Percentiles rank a stretch among this genome's conserved stretches.
Conservation (phyloP, 1,139 yeast species). For the Pneumocystis jirovecii region DNA sequence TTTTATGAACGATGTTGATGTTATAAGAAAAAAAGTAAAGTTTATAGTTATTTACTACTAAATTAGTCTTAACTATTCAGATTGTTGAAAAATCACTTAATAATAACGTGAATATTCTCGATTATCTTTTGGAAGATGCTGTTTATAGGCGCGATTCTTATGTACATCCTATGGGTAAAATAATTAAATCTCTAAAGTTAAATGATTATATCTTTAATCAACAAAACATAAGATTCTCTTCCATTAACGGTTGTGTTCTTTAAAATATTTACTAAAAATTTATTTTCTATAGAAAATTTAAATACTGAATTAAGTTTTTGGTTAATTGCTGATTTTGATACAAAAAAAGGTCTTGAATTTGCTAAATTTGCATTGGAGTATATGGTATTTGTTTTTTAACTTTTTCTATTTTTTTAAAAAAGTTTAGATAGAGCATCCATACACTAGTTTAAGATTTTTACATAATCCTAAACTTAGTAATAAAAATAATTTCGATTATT, state of each 20-base stretch:
- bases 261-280: background rate
- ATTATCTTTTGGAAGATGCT: conserved; percentile 12
- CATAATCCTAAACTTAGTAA: conserved; percentile 15
- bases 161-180: conserved; percentile 17
- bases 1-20: background rate
- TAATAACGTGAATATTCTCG: conserved; percentile 17
- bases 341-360: conserved; percentile 29
- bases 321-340: conserved; percentile 42
- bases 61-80: background rate
- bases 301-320: conserved; percentile 29
- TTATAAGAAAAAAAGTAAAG: background rate
- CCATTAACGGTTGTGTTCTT: background rate
- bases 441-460: conserved; percentile 26
- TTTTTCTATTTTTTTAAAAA: background rate
- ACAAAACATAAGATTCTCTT: conserved; percentile 3
- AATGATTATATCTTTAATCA: conserved; percentile 4
- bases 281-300: conserved; percentile 9
- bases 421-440: conserved; percentile 17
- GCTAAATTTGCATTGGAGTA: conserved; percentile 27
- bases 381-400: conserved; percentile 2
- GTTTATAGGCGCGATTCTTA: conserved; percentile 8
- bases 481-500: background rate
- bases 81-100: conserved; percentile 16
- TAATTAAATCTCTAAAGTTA: conserved; percentile 4
- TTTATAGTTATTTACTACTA: background rate